Percentiles rank a stretch among this genome's conserved stretches.
Evolutionary conservation across 164 flowering plant genomes (phyloP).

Genomic region (Dillenia turbinata): DNA sequence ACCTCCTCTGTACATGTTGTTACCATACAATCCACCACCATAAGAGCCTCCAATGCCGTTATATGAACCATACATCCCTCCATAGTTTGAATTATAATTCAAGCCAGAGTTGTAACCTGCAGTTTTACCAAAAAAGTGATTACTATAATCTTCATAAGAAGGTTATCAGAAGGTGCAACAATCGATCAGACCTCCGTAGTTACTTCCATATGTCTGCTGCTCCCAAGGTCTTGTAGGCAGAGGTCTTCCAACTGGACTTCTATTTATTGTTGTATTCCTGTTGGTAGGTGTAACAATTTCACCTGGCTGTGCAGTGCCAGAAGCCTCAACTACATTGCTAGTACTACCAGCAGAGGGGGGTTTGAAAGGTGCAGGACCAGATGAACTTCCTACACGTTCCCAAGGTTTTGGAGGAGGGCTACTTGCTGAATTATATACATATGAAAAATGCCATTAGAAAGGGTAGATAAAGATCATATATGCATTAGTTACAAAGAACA

Average conservation of each 20-base stretch:
- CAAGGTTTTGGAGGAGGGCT: constrained; percentile 78
- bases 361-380: constrained; percentile 82
- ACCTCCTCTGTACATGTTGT: constrained; percentile 32
- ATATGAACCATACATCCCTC: constrained; percentile 52
- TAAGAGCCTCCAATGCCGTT: constrained; percentile 54
- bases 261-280: constrained; percentile 35
- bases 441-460: background rate
- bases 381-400: constrained; percentile 61
- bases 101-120: constrained; percentile 59
- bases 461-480: too few relatives aligned
- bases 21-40: constrained; percentile 50
- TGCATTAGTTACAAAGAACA: too few relatives aligned
- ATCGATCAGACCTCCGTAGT: constrained; percentile 42
- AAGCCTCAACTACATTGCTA: constrained; percentile 85
- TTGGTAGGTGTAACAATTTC: constrained; percentile 57
- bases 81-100: constrained; percentile 52
- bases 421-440: constrained; percentile 24
- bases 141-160: background rate
- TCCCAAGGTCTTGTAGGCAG: constrained; percentile 96
- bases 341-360: constrained; percentile 82
- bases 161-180: background rate
- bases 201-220: constrained; percentile 60
- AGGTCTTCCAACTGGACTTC: constrained; percentile 61
- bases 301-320: constrained; percentile 94
- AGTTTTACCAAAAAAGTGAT: background rate